Base-by-base conservation (phyloP, 2,329 filamentous ascomycete genomes). In the Aureobasidium subglaciale region DNA sequence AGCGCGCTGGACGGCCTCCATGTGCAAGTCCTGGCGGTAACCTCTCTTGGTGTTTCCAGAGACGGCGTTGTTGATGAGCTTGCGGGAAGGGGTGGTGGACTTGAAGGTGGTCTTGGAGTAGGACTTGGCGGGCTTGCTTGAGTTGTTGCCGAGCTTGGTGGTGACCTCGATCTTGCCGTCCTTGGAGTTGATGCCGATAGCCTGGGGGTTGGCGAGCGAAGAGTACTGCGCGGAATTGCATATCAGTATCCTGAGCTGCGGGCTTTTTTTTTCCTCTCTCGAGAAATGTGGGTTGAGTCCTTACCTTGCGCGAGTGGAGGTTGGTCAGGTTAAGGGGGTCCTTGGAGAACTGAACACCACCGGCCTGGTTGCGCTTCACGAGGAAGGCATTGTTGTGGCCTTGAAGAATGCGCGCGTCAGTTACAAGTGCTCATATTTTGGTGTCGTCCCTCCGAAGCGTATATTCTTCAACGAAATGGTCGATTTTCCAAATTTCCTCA, bases 311-410 rank as follows among this genome's bases (percentile, higher is more conserved):
- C 68, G 82, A 85, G 81, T 95, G 87, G 77, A 86, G 80, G 86
- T 96, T 97, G 74, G 78, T 81, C 76, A 97, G 77, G 84, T 97
- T 99, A 66, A 96, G 78, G 68, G 91, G 89, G 73, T 97, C 92
- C 68, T 88, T 87, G 67, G 92, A 97, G 83, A 99, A 90, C 77
- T 88, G 87, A 67, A 87, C 80, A 73, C 88, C 87, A 70, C 88
- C 90, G 69, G 80, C 80, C 68, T 78, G 76, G 72, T 84, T 86
- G 79, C 89, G 87, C 87, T 96, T 96, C 74, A 92, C 88, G 73
- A 96, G 86, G 83, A 80, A 96, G 73, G 89, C 78, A 80, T 95
- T 96, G 79, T 90, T 84, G 79, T 78, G 78, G 78, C 90, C 91
- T 96, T 65, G n/a, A 13, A 20, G 8, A 32, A 32, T 38, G 27